Evolutionary conservation across 345 rosid species (phyloP), one percentile per base, ranked within the genome.

Genomic region (Lepidium aucheri): DNA sequence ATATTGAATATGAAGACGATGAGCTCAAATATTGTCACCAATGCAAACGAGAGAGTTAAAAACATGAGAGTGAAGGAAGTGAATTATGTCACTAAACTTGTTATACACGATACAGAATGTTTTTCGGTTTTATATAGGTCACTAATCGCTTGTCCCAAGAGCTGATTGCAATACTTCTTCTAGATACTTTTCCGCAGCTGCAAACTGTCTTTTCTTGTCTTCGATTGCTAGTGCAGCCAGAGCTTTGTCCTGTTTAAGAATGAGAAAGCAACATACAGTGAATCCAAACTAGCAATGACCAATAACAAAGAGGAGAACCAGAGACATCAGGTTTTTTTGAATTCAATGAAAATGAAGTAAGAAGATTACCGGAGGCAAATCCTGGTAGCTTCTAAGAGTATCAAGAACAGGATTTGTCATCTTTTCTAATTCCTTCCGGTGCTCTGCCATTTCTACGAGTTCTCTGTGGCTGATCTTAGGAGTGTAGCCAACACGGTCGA

Each of bases 321-420:
- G 45, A 51, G 53, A 69, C 42, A n/a, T 22, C n/a, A 34, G 11
- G 26, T 12, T n/a, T 0, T 0, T 13, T 20, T 12, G 33, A 15
- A 20, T 16, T 59, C 38, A 40, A n/a, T 14, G 9, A 42, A 22
- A 60, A 51, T 6, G 44, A 49, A 45, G 50, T 47, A 52, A 33
- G 46, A 45, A 73, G 49, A 53, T 76, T 85, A 93, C 97, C 73
- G 97, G 97, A 17, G 97, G 97, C 69, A 93, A 80, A 78, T 93
- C 99, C 70, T 93, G 96, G 83, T 93, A 93, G 80, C 96, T 90
- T 76, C 96, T 83, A 74, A 93, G 70, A 45, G 96, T 90, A 74
- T 90, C 97, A 34, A 86, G 68, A 47, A 94, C 90, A 28, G 97
- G 99, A 54, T 88, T 90, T 3, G 99, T 94, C 82, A 83, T 85